Base-by-base conservation (phyloP, 139 green algal genomes). In the Picochlorum sp. region DNA sequence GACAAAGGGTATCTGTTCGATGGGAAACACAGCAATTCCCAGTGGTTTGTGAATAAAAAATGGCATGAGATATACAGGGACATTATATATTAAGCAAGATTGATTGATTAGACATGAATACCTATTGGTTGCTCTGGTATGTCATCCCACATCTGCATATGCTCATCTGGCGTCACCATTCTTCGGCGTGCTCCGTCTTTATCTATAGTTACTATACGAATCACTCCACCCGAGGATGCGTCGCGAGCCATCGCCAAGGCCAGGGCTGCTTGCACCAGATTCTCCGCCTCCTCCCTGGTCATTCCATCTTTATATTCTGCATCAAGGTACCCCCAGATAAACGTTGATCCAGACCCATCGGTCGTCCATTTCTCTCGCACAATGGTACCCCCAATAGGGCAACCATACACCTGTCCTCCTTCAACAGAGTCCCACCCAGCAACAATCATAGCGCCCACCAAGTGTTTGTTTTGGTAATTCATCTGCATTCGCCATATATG, bases 361-460 rank as follows among this genome's bases (percentile, higher is more conserved):
- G 89, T 91, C 8, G 86, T 78, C 90, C 90, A 96, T 26, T 70
- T 69, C 66, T 95, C 81, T 28, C 65, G 71, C 2, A 79, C 34
- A 47, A 69, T 41, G 26, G 90, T 94, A 61, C 90, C 90, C 13
- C 90, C 86, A 45, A 96, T 95, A 51, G 89, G 89, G 57, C 75
- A 84, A n/a, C 83, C 86, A 65, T 79, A 96, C 51, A 96, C 85
- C 65, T 92, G 85, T 8, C 83, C 89, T 6, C 92, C 92, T 1
- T 78, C 62, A 3, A 80, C 21, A 24, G 70, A 59, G 71, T 98
- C 92, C 77, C 82, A 98, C 6, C 92, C 92, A n/a, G 83, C 92
- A 21, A 98, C 85, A 49, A 98, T 87, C 79, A 97, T 89, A 6
- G 87, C 92, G 2, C 88, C 91, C 45, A 89, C 67, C n/a, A 98